Conservation (phyloP, 441 rosid species). For the Pelargonium cotyledonis region DNA sequence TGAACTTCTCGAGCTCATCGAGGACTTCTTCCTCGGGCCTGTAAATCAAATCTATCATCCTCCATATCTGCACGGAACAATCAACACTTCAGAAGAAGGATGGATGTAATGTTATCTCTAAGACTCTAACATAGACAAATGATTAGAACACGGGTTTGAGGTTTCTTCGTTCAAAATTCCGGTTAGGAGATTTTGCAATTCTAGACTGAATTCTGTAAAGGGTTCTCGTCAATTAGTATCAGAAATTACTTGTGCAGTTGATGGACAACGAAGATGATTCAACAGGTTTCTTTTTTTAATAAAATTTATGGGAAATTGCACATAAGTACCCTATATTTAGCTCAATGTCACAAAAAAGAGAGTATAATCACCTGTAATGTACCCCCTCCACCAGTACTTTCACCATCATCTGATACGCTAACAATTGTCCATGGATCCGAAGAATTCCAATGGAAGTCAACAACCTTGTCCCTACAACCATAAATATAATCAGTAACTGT, state of each 20-base stretch:
- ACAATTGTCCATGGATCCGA: constrained; percentile 95
- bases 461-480: constrained; percentile 79
- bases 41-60: constrained; percentile 92
- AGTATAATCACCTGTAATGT: constrained; percentile 66
- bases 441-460: constrained; percentile 91
- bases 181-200: too few species aligned
- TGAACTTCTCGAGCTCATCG: constrained; percentile 88
- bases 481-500: not conserved
- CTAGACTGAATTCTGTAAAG: too few species aligned
- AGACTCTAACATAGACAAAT: not conserved
- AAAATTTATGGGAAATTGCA: not conserved
- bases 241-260: too few species aligned
- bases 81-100: not conserved
- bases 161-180: too few species aligned
- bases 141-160: too few species aligned
- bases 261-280: too few species aligned
- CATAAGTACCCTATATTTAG: not conserved
- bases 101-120: not conserved
- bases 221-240: too few species aligned
- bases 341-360: not conserved
- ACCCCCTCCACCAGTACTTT: constrained; percentile 92
- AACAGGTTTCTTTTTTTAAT: too few species aligned
- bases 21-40: constrained; percentile 91
- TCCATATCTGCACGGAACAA: constrained; percentile 67
- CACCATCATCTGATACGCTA: constrained; percentile 97